Evolutionary conservation across 768 basidiomycete species (phyloP).

Genomic region (Tricholoma saponaceum): DNA sequence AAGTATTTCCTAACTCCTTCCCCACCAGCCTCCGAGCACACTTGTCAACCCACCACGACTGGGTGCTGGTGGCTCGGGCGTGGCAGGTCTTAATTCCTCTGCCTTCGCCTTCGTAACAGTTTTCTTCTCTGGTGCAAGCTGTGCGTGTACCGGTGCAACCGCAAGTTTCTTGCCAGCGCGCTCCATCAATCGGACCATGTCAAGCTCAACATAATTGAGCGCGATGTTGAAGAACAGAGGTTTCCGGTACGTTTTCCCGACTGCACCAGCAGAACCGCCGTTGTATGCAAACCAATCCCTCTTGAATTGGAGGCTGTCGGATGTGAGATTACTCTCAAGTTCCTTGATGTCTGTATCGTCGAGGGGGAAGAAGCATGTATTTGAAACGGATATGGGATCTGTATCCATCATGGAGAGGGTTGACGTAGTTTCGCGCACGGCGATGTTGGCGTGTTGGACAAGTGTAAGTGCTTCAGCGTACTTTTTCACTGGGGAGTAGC

Average conservation of each 20-base stretch:
- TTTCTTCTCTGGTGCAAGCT: conserved; percentile 41
- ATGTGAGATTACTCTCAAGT: conserved; percentile 49
- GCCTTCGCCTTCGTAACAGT: conserved; percentile 48
- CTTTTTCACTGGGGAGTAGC: conserved; percentile 65
- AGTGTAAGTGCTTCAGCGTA: conserved; percentile 72
- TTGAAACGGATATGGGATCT: conserved; percentile 41
- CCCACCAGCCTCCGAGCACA: conserved; percentile 85
- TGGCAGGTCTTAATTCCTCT: conserved; percentile 47
- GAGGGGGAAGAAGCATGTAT: conserved; percentile 56
- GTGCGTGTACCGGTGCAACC: conserved; percentile 12
- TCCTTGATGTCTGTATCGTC: conserved; percentile 33
- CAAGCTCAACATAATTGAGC: conserved; percentile 85
- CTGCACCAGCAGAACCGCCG: conserved; percentile 51
- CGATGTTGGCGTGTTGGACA: conserved; percentile 64
- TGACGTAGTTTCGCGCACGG: conserved; percentile 69
- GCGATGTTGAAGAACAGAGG: conserved; percentile 93
- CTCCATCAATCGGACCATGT: conserved; percentile 72
- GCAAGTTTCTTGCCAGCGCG: conserved; percentile 59
- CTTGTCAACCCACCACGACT: conserved; percentile 55
- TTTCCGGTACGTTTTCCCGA: conserved; percentile 61
- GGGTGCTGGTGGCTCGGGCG: conserved; percentile 45
- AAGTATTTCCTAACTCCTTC: conserved; percentile 30
- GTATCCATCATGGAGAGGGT: conserved; percentile 42
- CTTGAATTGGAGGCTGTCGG: conserved; percentile 51
- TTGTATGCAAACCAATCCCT: conserved; percentile 78